Evolutionary conservation across 1,139 yeast genomes (phyloP), one percentile per base, ranked within the genome.

Genomic region (Zygosaccharomyces sapae): DNA sequence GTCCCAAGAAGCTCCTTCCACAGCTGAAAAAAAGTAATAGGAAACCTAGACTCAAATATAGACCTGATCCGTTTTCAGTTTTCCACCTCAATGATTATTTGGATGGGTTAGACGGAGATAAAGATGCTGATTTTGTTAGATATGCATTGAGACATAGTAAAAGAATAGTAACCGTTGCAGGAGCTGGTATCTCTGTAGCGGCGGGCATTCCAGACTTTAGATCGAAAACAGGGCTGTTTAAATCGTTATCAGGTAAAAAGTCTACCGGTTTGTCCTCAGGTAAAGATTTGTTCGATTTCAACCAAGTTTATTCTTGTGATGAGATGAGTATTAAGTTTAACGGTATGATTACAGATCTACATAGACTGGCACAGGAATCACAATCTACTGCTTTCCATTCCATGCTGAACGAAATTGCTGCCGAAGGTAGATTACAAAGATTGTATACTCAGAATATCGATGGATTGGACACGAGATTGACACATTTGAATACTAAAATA

Each of bases 151-250:
- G 69, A 55, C 72, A 81, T 57, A 67, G 75, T n/a, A 69, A 65
- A 45, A 67, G 65, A 45, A 74, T 70, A 69, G 73, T 83, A 1
- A 74, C 80, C 30, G 74, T 88, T 31, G 80, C 90, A 0, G 96
- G 96, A 3, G 96, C 96, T 8, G 96, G 96, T 3, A 80, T 86
- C 27, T 86, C 95, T 24, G 92, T 90, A 49, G 86, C 86, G 38
- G 88, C 95, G 0, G 96, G 96, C 2, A 87, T 88, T 38, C 96
- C 96, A 1, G 96, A 88, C 63, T 88, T 88, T 62, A 71, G 96
- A 52, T 86, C 95, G 0, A 72, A 83, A 10, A 79, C 81, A 54
- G 96, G 95, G 2, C 70, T 87, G 38, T 87, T 87, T 64, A 79
- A 82, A 52, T 74, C 82, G 45, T 76, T 85, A 41, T 79, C 80